These are phyloP conservation scores for Malbranchea zuffiana DNA, from an alignment of 2,329 filamentous ascomycete genomes.

Conservation along the genomic window DNA sequence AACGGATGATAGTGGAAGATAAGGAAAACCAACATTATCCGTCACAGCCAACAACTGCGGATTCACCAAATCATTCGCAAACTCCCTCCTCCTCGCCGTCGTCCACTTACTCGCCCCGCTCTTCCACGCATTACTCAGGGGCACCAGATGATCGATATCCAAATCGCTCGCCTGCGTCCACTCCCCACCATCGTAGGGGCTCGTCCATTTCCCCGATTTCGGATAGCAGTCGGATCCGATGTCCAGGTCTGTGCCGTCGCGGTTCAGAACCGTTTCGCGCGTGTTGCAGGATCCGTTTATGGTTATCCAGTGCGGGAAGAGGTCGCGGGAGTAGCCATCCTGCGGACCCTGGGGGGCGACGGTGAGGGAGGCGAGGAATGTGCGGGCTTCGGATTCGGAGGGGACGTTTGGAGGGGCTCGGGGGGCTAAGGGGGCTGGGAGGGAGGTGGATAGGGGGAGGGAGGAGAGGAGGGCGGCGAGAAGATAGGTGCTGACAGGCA, in stretches of 20 bases:
- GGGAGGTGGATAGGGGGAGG: constrained; percentile 14
- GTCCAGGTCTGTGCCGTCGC: constrained; percentile 57
- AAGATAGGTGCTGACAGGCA: not conserved
- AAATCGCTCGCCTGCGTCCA: constrained; percentile 60
- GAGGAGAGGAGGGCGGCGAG: constrained; percentile 12
- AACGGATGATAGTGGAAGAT: not conserved
- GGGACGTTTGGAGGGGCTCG: constrained; percentile 53
- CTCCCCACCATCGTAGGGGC: constrained; percentile 61
- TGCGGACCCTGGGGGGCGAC: constrained; percentile 47
- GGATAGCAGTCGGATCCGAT: constrained; percentile 50
- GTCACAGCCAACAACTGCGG: constrained; percentile 74
- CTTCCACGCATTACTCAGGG: constrained; percentile 71
- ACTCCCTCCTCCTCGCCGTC: constrained; percentile 51
- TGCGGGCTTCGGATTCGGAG: constrained; percentile 44
- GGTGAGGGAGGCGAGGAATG: constrained; percentile 47
- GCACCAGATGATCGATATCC: constrained; percentile 77
- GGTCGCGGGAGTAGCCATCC: constrained; percentile 50
- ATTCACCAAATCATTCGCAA: constrained; percentile 65
- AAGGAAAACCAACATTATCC: constrained; percentile 40
- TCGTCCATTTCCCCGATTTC: constrained; percentile 57
- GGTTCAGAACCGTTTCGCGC: constrained; percentile 59
- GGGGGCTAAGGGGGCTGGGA: constrained; percentile 17
- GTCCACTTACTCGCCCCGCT: constrained; percentile 66
- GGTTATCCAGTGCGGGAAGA: constrained; percentile 63
- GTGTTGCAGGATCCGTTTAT: constrained; percentile 59